Conservation (phyloP, 148 eudicot species). For the Camellia japonica region DNA sequence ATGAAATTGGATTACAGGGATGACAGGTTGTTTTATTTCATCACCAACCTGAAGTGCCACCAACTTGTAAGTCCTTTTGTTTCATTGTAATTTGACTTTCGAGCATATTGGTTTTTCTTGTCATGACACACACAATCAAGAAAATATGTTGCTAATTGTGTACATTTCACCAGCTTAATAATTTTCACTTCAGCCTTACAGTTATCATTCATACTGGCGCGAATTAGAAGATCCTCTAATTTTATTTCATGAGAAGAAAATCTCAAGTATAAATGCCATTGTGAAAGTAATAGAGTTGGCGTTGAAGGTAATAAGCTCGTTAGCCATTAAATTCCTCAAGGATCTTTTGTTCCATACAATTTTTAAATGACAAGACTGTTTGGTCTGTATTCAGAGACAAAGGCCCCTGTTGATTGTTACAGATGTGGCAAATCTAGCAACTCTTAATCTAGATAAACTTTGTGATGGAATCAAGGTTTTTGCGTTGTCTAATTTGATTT, state of each 20-base stretch:
- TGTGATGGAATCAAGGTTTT: constrained; percentile 92
- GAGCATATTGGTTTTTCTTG: background rate
- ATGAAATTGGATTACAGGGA: constrained; percentile 57
- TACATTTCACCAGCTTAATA: background rate
- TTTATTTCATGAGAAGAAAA: constrained; percentile 65
- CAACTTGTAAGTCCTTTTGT: constrained; percentile 45
- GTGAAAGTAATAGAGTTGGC: constrained; percentile 79
- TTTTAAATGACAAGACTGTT: background rate
- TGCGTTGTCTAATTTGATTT: background rate
- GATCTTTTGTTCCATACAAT: background rate
- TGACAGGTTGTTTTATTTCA: constrained; percentile 52
- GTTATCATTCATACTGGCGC: constrained; percentile 15
- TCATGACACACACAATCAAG: background rate
- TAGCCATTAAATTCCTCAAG: background rate
- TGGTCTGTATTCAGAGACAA: constrained; percentile 50
- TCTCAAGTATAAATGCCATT: constrained; percentile 54
- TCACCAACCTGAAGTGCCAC: constrained; percentile 56
- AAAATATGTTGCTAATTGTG: background rate
- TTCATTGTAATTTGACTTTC: background rate
- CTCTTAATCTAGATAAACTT: constrained; percentile 83
- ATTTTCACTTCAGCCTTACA: background rate
- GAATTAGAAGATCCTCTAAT: constrained; percentile 74
- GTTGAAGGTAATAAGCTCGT: constrained; percentile 58
- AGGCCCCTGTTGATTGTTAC: constrained; percentile 62
- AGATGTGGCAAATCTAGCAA: constrained; percentile 68